Base-by-base conservation (phyloP, 176 grass and related monocot species). In the Melocanna baccifera region DNA sequence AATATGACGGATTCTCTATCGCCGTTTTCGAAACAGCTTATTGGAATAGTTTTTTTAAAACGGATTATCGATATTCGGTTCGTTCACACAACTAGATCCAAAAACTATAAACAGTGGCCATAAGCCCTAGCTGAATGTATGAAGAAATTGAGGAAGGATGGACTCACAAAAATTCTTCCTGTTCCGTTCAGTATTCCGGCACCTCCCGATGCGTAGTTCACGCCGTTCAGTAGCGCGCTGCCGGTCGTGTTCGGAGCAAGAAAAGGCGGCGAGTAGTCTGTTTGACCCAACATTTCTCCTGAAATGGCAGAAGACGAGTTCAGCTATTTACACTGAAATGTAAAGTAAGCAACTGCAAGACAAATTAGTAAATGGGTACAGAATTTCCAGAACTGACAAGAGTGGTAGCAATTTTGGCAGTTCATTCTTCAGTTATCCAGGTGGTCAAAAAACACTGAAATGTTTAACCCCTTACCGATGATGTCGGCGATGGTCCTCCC, bases 121-220 rank as follows among this genome's bases (percentile, higher is more conserved):
- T 34, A 34, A 34, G 32, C 3, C 32, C 3, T 4, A 34, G 4
- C 32, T 0, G 32, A 34, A 52, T 52, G 50, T 52, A 16, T 52
- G 2, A 12, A 34, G 45, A 25, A 63, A 22, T 45, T 18, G 76
- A 28, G 18, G 71, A 50, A 71, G 45, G 36, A 62, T 71, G 14
- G 15, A 83, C 92, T 55, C 81, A 97, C 92, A 68, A 98, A 99
- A 15, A 96, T 34, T 63, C 59, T 67, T n/a, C 96, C 93, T 1
- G 93, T 95, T 1, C 52, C 86, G 84, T 96, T 99, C 30, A 98
- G 83, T 28, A 95, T 96, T n/a, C 96, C 96, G 5, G 80, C 93
- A 2, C 96, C 96, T 20, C 96, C 96, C 1, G 96, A 95, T 23
- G 96, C 96, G 80, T 95, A 98, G 85, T 98, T 99, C 8, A 99